Percentiles rank a stretch among this genome's conserved stretches.
phyloP scores from a whole-genome alignment of 108 stramenopile genomes.

The Nitzschia palea region DNA sequence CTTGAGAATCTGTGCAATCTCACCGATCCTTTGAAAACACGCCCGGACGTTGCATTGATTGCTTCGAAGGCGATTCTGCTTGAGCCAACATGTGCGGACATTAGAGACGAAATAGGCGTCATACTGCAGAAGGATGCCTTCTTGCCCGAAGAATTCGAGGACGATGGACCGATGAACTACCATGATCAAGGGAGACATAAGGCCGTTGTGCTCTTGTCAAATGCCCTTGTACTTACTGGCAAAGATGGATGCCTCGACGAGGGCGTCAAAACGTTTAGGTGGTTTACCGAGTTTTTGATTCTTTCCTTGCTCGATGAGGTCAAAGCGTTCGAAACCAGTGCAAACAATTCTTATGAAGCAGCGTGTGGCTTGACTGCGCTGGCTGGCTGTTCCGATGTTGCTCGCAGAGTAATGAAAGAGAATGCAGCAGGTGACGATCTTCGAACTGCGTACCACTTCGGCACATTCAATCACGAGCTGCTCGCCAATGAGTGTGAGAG shows the following conservation, averaged over 20 bases:
- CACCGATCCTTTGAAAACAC: conserved; percentile 64
- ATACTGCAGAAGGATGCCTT: conserved; percentile 41
- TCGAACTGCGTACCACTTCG: conserved; percentile 46
- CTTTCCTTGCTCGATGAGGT: conserved; percentile 56
- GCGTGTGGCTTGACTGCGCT: conserved; percentile 47
- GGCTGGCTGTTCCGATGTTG: conserved; percentile 32
- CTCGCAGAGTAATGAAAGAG: conserved; percentile 33
- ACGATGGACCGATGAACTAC: conserved; percentile 9
- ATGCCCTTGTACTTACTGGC: conserved; percentile 44
- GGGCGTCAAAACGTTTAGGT: conserved; percentile 36
- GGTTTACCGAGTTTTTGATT: conserved; percentile 63
- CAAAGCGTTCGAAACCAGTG: conserved; percentile 34
- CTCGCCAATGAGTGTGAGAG: conserved; percentile 50
- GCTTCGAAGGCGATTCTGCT: conserved; percentile 57
- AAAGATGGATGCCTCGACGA: conserved; percentile 38
- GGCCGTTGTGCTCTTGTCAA: conserved; percentile 51
- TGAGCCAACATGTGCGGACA: conserved; percentile 29
- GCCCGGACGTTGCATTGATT: conserved; percentile 33
- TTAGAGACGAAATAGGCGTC: conserved; percentile 35
- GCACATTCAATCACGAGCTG: conserved; percentile 52
- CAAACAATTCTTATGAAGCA: conserved; percentile 72
- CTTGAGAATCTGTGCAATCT: conserved; percentile 62
- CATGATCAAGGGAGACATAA: conserved; percentile 49
- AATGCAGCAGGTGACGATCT: conserved; percentile 40
- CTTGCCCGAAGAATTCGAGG: conserved; percentile 21